Conservation (phyloP, 257 asterid species). For the Avicennia marina region DNA sequence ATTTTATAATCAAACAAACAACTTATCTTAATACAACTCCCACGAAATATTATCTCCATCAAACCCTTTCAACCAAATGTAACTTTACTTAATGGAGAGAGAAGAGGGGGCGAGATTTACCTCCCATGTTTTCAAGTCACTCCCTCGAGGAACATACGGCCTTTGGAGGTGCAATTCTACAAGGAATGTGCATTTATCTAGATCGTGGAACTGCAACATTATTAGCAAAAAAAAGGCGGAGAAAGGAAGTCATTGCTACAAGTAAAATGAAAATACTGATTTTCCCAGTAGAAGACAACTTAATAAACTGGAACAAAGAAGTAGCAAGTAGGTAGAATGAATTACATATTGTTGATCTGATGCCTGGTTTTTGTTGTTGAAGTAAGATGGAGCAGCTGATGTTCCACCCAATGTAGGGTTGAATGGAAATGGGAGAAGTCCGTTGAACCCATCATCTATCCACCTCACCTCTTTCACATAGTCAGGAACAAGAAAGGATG, state of each 20-base stretch:
- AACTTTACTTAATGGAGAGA: conserved; percentile 16
- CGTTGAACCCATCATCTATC: conserved; percentile 96
- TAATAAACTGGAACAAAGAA: conserved; percentile 1
- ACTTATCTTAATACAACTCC: no score
- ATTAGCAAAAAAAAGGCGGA: conserved; percentile 2
- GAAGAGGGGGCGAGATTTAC: conserved; percentile 33
- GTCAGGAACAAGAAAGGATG: conserved; percentile 86
- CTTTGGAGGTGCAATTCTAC: conserved; percentile 83
- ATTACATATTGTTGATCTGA: conserved; percentile 89
- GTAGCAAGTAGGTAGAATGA: conserved; percentile 11
- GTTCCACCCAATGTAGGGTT: conserved; percentile 93
- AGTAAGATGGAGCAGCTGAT: conserved; percentile 81
- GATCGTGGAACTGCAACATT: conserved; percentile 56
- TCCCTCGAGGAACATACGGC: conserved; percentile 77
- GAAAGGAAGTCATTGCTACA: neutral
- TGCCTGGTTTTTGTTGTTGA: conserved; percentile 87
- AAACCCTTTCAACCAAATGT: no score
- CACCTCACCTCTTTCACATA: conserved; percentile 76
- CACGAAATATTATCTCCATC: no score
- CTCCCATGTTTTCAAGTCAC: conserved; percentile 92
- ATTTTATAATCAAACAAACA: no score
- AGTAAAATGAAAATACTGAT: neutral
- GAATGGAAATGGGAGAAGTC: conserved; percentile 93
- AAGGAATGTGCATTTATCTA: conserved; percentile 76
- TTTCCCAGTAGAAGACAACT: no score